These are phyloP conservation scores for Podospora didyma DNA, from an alignment of 495 filamentous ascomycete species.

Conservation along the genomic window DNA sequence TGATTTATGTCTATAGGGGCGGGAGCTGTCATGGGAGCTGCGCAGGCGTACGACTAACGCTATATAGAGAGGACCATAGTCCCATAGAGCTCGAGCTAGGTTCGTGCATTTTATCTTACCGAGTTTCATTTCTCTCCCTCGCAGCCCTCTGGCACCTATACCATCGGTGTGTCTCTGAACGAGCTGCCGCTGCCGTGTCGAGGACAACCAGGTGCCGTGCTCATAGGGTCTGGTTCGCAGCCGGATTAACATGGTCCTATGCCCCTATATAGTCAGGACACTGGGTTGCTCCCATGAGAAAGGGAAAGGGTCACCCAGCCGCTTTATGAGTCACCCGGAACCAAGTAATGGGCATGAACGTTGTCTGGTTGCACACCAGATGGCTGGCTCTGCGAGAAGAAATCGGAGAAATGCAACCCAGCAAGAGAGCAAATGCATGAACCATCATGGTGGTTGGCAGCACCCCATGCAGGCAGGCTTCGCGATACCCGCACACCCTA, in stretches of 20 bases:
- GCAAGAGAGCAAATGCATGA: background rate
- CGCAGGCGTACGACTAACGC: background rate
- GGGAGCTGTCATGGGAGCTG: background rate
- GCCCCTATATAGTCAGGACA: background rate
- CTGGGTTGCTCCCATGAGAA: background rate
- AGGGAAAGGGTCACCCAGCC: background rate
- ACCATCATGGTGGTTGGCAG: background rate
- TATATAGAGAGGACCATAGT: background rate
- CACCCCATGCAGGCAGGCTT: background rate
- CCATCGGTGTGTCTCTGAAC: background rate
- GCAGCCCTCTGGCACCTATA: background rate
- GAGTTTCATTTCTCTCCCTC: background rate
- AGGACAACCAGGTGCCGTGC: background rate
- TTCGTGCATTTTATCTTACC: background rate
- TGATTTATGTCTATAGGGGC: background rate
- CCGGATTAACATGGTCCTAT: background rate
- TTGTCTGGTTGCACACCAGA: background rate
- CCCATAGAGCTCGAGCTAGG: background rate
- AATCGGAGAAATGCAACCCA: background rate
- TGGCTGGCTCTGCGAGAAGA: background rate
- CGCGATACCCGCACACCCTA: background rate
- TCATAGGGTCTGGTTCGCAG: background rate
- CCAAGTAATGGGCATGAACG: background rate
- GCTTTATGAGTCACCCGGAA: background rate
- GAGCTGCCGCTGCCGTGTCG: background rate